A percentile compares a stretch with the other conserved stretches of the same genome.
Conservation (phyloP, 139 green algal species). For the Microglena sp. region DNA sequence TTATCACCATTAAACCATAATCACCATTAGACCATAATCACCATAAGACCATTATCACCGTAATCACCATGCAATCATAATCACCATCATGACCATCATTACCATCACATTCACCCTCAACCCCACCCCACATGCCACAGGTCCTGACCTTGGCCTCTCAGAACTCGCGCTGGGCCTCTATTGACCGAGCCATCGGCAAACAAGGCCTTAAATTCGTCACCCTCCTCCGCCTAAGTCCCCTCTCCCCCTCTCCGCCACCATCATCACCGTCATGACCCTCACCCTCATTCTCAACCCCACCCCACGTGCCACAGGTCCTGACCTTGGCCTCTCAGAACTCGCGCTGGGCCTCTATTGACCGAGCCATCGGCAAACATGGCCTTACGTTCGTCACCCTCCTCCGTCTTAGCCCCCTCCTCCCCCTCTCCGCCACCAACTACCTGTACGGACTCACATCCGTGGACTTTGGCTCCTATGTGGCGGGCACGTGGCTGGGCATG, state of each 20-base stretch:
- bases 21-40: no score
- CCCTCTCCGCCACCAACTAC: conserved; percentile 82
- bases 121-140: no score
- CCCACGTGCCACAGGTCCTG: no score
- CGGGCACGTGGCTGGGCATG: conserved; percentile 80
- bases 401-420: conserved; percentile 79
- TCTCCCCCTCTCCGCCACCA: conserved; percentile 85
- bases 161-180: conserved; percentile 65
- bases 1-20: no score
- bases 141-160: no score
- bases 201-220: conserved; percentile 86
- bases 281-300: no score
- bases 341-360: conserved; percentile 78
- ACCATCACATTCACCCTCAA: no score
- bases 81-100: no score
- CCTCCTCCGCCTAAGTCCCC: conserved; percentile 77
- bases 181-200: conserved; percentile 81
- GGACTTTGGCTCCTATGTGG: conserved; percentile 64
- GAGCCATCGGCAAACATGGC: conserved; percentile 72
- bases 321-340: no score
- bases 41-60: no score
- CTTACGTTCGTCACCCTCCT: conserved; percentile 90
- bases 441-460: conserved; percentile 80
- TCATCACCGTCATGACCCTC: no score
- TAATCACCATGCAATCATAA: no score